phyloP scores from a whole-genome alignment of 2,329 filamentous ascomycete genomes.

The Aureobasidium sp. region DNA sequence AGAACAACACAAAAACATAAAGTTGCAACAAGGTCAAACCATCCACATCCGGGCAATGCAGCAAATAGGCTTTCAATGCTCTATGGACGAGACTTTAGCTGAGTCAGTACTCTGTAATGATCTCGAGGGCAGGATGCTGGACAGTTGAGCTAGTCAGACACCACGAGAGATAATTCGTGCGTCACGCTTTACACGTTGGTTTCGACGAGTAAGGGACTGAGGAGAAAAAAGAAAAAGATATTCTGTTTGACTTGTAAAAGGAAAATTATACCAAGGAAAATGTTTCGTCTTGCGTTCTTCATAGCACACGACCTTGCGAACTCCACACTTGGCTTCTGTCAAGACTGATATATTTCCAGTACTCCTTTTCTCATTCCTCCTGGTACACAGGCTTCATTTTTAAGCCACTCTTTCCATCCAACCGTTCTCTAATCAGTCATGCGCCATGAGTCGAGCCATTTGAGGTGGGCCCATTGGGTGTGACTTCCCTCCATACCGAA shows the following conservation, averaged over 20 bases:
- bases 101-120: neutral
- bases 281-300: neutral
- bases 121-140: neutral
- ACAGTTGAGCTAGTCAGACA: neutral
- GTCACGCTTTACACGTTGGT: neutral
- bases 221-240: neutral
- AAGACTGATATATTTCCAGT: neutral
- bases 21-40: neutral
- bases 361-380: neutral
- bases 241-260: slow-evolving; percentile 11
- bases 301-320: neutral
- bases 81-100: neutral
- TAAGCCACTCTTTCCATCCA: neutral
- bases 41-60: neutral
- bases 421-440: slow-evolving; percentile 53
- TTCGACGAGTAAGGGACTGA: neutral
- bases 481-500: slow-evolving; percentile 90
- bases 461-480: slow-evolving; percentile 81
- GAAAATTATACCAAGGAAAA: slow-evolving; percentile 13
- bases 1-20: too few relatives aligned
- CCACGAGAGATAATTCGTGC: neutral
- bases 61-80: neutral
- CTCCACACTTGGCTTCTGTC: neutral
- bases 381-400: neutral
- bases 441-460: slow-evolving; percentile 86